These are phyloP conservation scores for Onygenales sp. DNA, from an alignment of 2,329 filamentous ascomycete genomes.

Conservation along the genomic window DNA sequence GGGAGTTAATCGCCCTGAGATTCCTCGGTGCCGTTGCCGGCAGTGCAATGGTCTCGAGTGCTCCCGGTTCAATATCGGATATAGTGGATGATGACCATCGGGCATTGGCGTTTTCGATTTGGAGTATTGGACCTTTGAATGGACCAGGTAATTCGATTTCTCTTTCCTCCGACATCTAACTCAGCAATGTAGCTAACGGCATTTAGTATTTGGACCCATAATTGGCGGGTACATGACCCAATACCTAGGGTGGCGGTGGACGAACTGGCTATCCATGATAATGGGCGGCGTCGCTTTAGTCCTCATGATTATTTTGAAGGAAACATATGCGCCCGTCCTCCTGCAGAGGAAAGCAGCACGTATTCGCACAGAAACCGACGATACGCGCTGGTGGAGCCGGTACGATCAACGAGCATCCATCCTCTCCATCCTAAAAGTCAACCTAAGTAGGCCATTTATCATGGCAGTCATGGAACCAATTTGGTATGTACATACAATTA, in stretches of 20 bases:
- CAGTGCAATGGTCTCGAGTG: conserved; percentile 72
- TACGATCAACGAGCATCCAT: conserved; percentile 66
- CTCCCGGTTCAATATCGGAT: conserved; percentile 74
- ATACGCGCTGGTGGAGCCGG: conserved; percentile 65
- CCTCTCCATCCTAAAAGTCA: conserved; percentile 59
- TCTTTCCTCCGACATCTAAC: not conserved
- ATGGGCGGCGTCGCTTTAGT: conserved; percentile 53
- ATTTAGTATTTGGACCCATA: conserved; percentile 49
- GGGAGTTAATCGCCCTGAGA: conserved; percentile 58
- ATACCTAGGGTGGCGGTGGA: conserved; percentile 75
- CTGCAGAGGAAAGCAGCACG: conserved; percentile 57
- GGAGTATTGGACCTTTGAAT: conserved; percentile 77
- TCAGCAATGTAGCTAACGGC: conserved; percentile 2
- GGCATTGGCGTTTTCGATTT: conserved; percentile 73
- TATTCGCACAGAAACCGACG: conserved; percentile 57
- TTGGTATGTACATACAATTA: conserved; percentile 42
- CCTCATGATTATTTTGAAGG: conserved; percentile 52
- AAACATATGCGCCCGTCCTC: conserved; percentile 68
- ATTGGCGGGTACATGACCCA: conserved; percentile 70
- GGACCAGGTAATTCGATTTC: conserved; percentile 41
- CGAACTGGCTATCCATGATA: conserved; percentile 71
- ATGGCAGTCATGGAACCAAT: conserved; percentile 78
- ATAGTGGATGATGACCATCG: conserved; percentile 72
- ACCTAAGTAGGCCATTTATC: conserved; percentile 66
- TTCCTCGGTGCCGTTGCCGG: conserved; percentile 69